phyloP scores from a whole-genome alignment of 257 asterid species.

The Rehmannia glutinosa region DNA sequence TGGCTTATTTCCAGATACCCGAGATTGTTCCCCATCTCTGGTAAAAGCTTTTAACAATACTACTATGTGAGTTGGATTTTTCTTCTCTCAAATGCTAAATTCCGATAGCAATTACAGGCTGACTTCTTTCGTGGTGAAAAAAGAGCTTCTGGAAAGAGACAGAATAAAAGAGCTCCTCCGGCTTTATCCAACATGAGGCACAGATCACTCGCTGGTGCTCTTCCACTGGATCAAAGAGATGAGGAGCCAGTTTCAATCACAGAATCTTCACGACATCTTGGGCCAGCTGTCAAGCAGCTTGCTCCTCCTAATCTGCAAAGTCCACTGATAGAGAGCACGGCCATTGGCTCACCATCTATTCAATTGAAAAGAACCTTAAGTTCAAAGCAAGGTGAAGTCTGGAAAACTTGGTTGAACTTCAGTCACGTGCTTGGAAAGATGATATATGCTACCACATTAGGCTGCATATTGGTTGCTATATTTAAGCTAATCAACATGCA shows the following conservation, averaged over 20 bases:
- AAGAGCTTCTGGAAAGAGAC: slow-evolving; percentile 52
- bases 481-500: slow-evolving; percentile 46
- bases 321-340: slow-evolving; percentile 47
- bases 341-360: slow-evolving; percentile 39
- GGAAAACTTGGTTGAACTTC: slow-evolving; percentile 53
- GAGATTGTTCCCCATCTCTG: slow-evolving; percentile 78
- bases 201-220: slow-evolving; percentile 53
- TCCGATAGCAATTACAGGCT: slow-evolving; percentile 40
- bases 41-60: slow-evolving; percentile 39
- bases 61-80: not conserved
- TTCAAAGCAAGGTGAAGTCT: slow-evolving; percentile 48
- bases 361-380: slow-evolving; percentile 78
- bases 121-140: slow-evolving; percentile 72
- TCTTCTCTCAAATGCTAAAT: slow-evolving; percentile 18
- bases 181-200: slow-evolving; percentile 46
- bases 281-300: slow-evolving; percentile 80
- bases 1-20: slow-evolving; percentile 80
- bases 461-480: slow-evolving; percentile 54
- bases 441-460: slow-evolving; percentile 55
- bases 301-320: slow-evolving; percentile 66
- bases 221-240: slow-evolving; percentile 48
- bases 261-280: slow-evolving; percentile 60
- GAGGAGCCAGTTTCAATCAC: slow-evolving; percentile 36
- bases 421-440: slow-evolving; percentile 48
- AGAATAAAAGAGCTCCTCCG: slow-evolving; percentile 50